phyloP scores from a whole-genome alignment of 78 protist species.

The Mastigamoeba balamuthi region DNA sequence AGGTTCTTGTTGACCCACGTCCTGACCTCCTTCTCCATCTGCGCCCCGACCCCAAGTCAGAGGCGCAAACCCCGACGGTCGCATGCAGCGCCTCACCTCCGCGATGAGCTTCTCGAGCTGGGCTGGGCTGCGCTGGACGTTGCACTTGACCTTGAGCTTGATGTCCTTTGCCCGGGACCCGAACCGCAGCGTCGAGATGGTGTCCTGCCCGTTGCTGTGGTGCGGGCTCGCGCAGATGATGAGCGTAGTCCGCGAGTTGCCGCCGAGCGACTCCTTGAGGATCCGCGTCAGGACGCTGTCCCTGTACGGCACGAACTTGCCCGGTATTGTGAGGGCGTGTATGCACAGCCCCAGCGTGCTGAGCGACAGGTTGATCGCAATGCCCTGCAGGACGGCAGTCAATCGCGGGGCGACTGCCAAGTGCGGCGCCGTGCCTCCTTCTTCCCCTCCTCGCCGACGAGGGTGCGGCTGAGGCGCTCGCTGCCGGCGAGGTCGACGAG shows the following conservation, averaged over 20 bases:
- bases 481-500: constrained; percentile 69
- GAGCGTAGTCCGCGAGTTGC: constrained; percentile 45
- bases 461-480: constrained; percentile 10
- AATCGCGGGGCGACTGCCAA: not conserved
- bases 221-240: constrained; percentile 50
- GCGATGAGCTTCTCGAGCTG: not conserved
- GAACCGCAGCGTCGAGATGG: constrained; percentile 63
- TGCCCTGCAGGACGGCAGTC: constrained; percentile 12
- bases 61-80: too few species aligned
- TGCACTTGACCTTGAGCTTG: not conserved
- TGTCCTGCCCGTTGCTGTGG: constrained; percentile 47
- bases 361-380: constrained; percentile 56
- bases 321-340: constrained; percentile 8
- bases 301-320: constrained; percentile 74
- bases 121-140: not conserved
- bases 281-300: constrained; percentile 44
- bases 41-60: too few species aligned
- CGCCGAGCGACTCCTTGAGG: constrained; percentile 65
- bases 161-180: constrained; percentile 21
- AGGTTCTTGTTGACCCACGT: too few species aligned
- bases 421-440: too few species aligned
- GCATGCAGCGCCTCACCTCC: too few species aligned
- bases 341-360: constrained; percentile 54
- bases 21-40: too few species aligned
- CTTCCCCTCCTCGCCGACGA: not conserved